Base-by-base conservation (phyloP, 805 yeast genomes). In the Barnettozyma pratensis region DNA sequence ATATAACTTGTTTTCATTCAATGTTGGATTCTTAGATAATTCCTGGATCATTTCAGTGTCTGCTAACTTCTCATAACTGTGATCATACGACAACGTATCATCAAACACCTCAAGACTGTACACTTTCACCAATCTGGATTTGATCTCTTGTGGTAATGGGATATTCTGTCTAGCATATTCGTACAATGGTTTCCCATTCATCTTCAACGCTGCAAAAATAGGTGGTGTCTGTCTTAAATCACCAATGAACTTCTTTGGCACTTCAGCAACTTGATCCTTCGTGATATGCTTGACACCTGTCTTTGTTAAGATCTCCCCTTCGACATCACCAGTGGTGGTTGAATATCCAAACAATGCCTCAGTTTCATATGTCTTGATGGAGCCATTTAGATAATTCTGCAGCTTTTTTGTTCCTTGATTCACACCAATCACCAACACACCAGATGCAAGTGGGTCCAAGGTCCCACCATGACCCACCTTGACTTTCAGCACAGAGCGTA, bases 391-490 rank as follows among this genome's bases (percentile, higher is more conserved):
- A 60, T 85, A 90, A 51, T 77, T 72, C 48, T 81, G 84, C 39
- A 94, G 70, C 61, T 77, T 72, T 64, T 92, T 95, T 2, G 99
- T 94, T 3, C 99, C 99, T 1, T 73, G 53, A 6, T 97, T 97
- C n/a, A 94, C 79, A 5, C 99, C 99, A 47, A 94, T 74, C 2
- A 95, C 92, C 39, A 87, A 66, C 1, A 92, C 91, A 9, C 99
- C 99, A n/a, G 90, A 82, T 0, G 99, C 99, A 39, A 87, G 68
- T 0, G 98, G 97, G 61, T 94, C 99, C 37, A 94, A 71, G 0
- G 99, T 94, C 8, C 99, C 99, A 19, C 99, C 99, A 65, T 94
- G 99, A 1, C 99, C 99, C 73, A 92, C 85, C 61, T 94, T 94
- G 34, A 91, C 81, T 57, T 82, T 83, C 6, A 68, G 56, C 4